phyloP scores from a whole-genome alignment of 768 basidiomycete genomes.

The Pholiota molesta region DNA sequence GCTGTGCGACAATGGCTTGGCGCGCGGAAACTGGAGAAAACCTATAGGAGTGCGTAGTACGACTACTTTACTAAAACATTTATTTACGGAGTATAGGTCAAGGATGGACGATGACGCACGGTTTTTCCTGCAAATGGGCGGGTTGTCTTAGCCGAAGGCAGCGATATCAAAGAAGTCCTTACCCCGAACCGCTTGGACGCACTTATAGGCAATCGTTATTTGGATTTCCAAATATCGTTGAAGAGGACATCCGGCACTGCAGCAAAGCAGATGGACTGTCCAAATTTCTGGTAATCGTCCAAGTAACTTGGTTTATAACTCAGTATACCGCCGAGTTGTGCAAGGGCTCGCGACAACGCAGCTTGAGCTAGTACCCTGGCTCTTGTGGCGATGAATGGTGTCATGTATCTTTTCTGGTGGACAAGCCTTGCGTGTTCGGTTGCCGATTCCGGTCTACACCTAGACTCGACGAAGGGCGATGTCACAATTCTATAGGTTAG shows the following conservation, averaged over 20 bases:
- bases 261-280: slow-evolving; percentile 34
- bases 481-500: no score
- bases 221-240: slow-evolving; percentile 1
- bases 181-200: not conserved
- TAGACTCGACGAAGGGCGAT: not conserved
- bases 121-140: slow-evolving; percentile 17
- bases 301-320: slow-evolving; percentile 35
- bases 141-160: slow-evolving; percentile 5
- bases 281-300: slow-evolving; percentile 32
- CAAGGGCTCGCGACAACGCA: slow-evolving; percentile 30
- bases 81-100: not conserved
- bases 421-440: slow-evolving; percentile 35
- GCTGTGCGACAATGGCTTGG: slow-evolving; percentile 19
- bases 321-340: slow-evolving; percentile 25
- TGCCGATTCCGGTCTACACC: slow-evolving; percentile 4
- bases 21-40: slow-evolving; percentile 2
- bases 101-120: slow-evolving; percentile 15
- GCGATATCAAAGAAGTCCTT: not conserved
- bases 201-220: not conserved
- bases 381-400: slow-evolving; percentile 30
- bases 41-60: not conserved
- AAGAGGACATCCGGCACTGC: slow-evolving; percentile 16
- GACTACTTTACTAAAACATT: not conserved
- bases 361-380: slow-evolving; percentile 38
- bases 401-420: slow-evolving; percentile 38